Evolutionary conservation across 257 asterid genomes (phyloP).

Genomic region (Osmanthus fragrans): DNA sequence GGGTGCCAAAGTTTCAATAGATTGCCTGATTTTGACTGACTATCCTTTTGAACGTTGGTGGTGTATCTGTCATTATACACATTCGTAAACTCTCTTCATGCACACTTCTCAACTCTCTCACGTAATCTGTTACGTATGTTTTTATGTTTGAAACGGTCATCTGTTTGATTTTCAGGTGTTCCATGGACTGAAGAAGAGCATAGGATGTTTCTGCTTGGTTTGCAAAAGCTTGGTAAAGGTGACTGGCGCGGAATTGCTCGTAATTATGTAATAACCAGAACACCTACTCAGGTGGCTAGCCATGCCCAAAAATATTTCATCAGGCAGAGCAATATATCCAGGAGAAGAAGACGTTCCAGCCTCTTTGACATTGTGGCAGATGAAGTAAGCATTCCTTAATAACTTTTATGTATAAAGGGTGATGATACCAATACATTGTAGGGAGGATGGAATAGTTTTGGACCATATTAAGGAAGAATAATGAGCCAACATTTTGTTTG

Average conservation of each 20-base stretch:
- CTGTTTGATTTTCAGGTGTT: slow-evolving; percentile 51
- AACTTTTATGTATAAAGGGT: background rate
- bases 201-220: slow-evolving; percentile 86
- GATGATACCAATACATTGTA: background rate
- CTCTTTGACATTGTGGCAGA: slow-evolving; percentile 90
- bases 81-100: background rate
- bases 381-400: slow-evolving; percentile 61
- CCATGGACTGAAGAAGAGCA: slow-evolving; percentile 99
- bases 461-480: too few relatives aligned
- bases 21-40: too few relatives aligned
- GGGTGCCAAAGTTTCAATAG: too few relatives aligned
- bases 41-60: background rate
- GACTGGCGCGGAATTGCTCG: slow-evolving; percentile 99
- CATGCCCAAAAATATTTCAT: slow-evolving; percentile 98
- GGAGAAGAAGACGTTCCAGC: slow-evolving; percentile 98
- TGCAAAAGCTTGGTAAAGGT: slow-evolving; percentile 99
- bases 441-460: too few relatives aligned
- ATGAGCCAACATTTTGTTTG: too few relatives aligned
- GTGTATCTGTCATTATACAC: background rate
- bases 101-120: background rate
- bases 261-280: slow-evolving; percentile 80
- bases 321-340: slow-evolving; percentile 82
- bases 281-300: slow-evolving; percentile 99
- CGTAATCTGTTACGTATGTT: background rate
- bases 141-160: slow-evolving; percentile 1